A percentile compares a stretch with the other conserved stretches of the same genome.
Conservation (phyloP, 768 basidiomycete genomes). For the Tricholomella constricta region DNA sequence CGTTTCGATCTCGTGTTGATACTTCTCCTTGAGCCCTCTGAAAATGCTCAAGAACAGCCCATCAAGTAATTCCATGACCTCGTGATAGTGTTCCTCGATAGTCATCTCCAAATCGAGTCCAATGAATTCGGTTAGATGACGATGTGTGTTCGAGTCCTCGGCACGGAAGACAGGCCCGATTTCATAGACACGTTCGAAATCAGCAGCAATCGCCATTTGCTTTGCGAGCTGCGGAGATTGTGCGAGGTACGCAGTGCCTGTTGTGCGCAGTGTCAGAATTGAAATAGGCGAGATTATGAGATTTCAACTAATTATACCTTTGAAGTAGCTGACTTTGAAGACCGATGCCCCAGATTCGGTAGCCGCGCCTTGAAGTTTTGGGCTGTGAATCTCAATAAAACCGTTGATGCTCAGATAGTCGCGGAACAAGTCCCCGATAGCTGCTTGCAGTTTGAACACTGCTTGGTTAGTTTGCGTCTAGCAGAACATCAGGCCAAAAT, state of each 20-base stretch:
- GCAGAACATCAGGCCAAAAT: constrained; percentile 4
- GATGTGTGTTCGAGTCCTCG: constrained; percentile 95
- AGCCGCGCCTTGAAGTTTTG: constrained; percentile 95
- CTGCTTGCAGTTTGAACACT: constrained; percentile 89
- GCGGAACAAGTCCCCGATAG: constrained; percentile 87
- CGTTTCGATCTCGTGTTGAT: constrained; percentile 78
- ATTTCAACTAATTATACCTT: constrained; percentile 51
- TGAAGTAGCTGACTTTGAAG: constrained; percentile 98
- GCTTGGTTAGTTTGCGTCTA: constrained; percentile 96
- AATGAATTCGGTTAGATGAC: constrained; percentile 97
- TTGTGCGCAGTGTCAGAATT: neutral
- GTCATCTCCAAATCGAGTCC: constrained; percentile 99
- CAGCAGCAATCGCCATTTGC: constrained; percentile 99
- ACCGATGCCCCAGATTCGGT: constrained; percentile 97
- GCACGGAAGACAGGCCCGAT: constrained; percentile 97
- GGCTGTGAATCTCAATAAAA: constrained; percentile 96
- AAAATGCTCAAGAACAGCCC: constrained; percentile 86
- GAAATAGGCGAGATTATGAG: neutral
- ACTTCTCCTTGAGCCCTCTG: constrained; percentile 74
- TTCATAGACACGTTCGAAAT: constrained; percentile 98
- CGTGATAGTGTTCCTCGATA: constrained; percentile 98
- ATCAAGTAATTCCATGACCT: constrained; percentile 93
- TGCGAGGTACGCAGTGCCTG: constrained; percentile 89
- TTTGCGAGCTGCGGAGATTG: constrained; percentile 98
- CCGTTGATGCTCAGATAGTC: constrained; percentile 70